Percentiles rank a stretch among this genome's conserved stretches.
Evolutionary conservation across 371 early-diverging fungal species (phyloP).

Genomic region (Mortierella sp.): DNA sequence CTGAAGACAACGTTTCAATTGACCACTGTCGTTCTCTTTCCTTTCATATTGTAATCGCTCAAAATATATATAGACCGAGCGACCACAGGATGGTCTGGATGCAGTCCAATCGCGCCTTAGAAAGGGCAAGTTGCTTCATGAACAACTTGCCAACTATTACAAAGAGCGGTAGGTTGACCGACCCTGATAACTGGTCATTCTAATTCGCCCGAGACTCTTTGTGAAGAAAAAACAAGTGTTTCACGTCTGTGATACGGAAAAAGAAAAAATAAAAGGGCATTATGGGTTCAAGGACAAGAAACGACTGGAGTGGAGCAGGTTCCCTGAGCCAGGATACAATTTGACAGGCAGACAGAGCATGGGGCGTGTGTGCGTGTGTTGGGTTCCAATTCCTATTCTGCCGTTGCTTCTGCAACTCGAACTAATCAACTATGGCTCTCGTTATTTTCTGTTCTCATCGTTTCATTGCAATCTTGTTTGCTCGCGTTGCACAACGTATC

Average conservation of each 20-base stretch:
- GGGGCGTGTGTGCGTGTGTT: not conserved
- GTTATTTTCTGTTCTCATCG: not conserved
- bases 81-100: slow-evolving; percentile 67
- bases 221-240: not conserved
- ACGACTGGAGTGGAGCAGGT: not conserved
- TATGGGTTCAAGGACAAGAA: not conserved
- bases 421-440: slow-evolving; percentile 5
- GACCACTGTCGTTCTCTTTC: not conserved
- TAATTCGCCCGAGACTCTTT: slow-evolving; percentile 6
- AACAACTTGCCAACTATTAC: slow-evolving; percentile 74
- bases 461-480: not conserved
- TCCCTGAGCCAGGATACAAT: not conserved
- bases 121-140: slow-evolving; percentile 63
- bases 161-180: slow-evolving; percentile 64
- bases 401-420: not conserved
- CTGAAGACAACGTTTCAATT: not conserved
- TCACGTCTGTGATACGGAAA: not conserved
- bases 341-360: not conserved
- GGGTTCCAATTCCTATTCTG: slow-evolving; percentile 2
- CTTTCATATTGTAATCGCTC: not conserved
- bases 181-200: not conserved
- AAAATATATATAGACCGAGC: slow-evolving; percentile 57
- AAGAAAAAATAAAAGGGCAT: not conserved
- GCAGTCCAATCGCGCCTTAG: slow-evolving; percentile 64
- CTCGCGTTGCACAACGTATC: slow-evolving; percentile 7